Conservation (phyloP, 495 filamentous ascomycete genomes). For the Aspergillus leporis region DNA sequence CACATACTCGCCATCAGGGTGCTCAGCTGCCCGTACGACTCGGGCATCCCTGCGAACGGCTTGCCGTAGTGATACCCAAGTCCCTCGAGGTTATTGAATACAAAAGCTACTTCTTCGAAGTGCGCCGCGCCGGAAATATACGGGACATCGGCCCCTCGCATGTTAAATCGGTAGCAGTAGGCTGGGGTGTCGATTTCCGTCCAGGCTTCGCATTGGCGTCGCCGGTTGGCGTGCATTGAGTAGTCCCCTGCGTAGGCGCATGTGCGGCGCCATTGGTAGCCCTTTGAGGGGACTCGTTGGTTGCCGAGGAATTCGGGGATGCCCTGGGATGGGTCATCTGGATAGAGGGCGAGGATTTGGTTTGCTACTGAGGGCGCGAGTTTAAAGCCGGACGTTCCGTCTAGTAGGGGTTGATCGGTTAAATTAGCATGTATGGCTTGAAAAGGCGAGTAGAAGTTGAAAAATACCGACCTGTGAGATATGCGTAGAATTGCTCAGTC, state of each 20-base stretch:
- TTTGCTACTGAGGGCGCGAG: conserved; percentile 33
- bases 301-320: conserved; percentile 46
- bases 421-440: background rate
- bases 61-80: conserved; percentile 49
- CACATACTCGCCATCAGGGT: conserved; percentile 55
- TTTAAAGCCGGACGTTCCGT: conserved; percentile 32
- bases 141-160: conserved; percentile 39
- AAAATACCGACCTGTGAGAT: conserved; percentile 36
- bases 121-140: conserved; percentile 49
- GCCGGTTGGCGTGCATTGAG: conserved; percentile 56
- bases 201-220: conserved; percentile 56
- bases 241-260: conserved; percentile 56
- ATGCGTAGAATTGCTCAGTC: conserved; percentile 44
- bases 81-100: conserved; percentile 58
- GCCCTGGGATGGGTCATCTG: conserved; percentile 47
- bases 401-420: conserved; percentile 11
- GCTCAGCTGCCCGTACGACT: conserved; percentile 47
- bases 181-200: conserved; percentile 43
- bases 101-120: conserved; percentile 61
- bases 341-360: conserved; percentile 49
- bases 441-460: background rate
- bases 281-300: conserved; percentile 37
- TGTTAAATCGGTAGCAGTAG: conserved; percentile 66
- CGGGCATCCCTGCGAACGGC: conserved; percentile 48
- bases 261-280: conserved; percentile 51